Evolutionary conservation across 129 eudicot species (phyloP), one percentile per base, ranked within the genome.

Genomic region (Ambrosia trifida): DNA sequence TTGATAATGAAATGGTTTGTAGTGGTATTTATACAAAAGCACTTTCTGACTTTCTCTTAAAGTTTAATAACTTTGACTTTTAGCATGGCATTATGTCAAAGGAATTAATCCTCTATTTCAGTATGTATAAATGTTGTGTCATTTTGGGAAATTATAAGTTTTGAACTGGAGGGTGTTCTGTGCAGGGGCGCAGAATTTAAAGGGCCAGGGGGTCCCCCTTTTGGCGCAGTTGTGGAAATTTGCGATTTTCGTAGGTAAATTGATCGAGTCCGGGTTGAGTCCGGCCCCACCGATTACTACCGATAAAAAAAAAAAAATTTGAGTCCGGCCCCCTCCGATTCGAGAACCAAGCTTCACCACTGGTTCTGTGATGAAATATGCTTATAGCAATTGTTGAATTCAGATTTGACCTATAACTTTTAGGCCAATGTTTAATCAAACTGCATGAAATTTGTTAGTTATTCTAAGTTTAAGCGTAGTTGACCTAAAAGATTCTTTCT

Each of bases 21-120:
- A 35, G 50, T 62, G 72, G 49, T 50, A 52, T 77, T 7, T 77
- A 70, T 63, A 70, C 52, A 69, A 28, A 65, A 52, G 33, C 56
- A 14, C 24, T 51, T 50, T 6, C 41, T 18, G 65, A 14, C 24
- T 51, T 50, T 11, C 41, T 66, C 54, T 50, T 2, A 61, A 32
- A 4, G 16, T 63, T 3, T 7, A 18, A 68, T 2, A 76, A 58
- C 51, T 51, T 46, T 20, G 64, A 20, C 33, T 24, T 66, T 64
- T 19, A 8, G 7, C 56, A 5, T 60, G 14, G 5, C 14, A 60
- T 12, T 47, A 16, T 30, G 6, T 13, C 41, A 67, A 43, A 1
- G 5, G 6, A 19, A 40, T 32, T n/a, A 64, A 10, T 16, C 10
- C 4, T 16, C 49, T n/a, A 38, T 43, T 40, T 36, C 49, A 10